These are phyloP conservation scores for Gymnopilus dilepis DNA, from an alignment of 768 basidiomycete genomes.

Conservation along the genomic window DNA sequence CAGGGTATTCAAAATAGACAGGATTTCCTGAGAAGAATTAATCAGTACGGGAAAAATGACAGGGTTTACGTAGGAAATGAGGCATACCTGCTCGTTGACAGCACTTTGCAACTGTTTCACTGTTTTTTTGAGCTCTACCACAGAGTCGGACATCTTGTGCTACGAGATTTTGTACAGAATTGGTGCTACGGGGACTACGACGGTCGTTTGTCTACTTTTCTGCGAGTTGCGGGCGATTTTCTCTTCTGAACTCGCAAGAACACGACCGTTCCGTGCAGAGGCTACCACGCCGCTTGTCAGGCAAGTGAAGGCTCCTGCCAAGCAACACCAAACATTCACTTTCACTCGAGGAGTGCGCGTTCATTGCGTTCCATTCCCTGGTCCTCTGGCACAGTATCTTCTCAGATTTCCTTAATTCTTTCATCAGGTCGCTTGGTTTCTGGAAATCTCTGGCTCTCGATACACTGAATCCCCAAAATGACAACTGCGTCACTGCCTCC, in stretches of 20 bases:
- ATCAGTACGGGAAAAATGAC: conserved; percentile 41
- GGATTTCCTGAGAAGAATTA: conserved; percentile 56
- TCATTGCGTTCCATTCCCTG: not conserved
- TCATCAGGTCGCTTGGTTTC: not conserved
- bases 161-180: conserved; percentile 34
- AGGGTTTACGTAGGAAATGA: conserved; percentile 38
- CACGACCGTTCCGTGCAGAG: conserved; percentile 12
- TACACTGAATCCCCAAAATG: conserved; percentile 8
- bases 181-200: conserved; percentile 36
- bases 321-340: conserved; percentile 24
- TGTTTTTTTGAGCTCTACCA: conserved; percentile 76
- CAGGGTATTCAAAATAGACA: conserved; percentile 62
- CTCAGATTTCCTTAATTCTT: conserved; percentile 2
- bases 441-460: not conserved
- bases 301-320: conserved; percentile 15
- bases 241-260: conserved; percentile 7
- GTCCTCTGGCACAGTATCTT: not conserved
- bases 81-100: conserved; percentile 43
- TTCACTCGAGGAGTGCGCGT: not conserved
- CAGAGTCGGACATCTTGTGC: conserved; percentile 47
- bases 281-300: not conserved
- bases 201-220: conserved; percentile 7
- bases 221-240: conserved; percentile 9
- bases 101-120: conserved; percentile 79
- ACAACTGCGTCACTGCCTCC: conserved; percentile 62